Percentiles rank a stretch among this genome's conserved stretches.
Evolutionary conservation across 306 rosid species (phyloP).

Genomic region (Gleditsia sinensis): DNA sequence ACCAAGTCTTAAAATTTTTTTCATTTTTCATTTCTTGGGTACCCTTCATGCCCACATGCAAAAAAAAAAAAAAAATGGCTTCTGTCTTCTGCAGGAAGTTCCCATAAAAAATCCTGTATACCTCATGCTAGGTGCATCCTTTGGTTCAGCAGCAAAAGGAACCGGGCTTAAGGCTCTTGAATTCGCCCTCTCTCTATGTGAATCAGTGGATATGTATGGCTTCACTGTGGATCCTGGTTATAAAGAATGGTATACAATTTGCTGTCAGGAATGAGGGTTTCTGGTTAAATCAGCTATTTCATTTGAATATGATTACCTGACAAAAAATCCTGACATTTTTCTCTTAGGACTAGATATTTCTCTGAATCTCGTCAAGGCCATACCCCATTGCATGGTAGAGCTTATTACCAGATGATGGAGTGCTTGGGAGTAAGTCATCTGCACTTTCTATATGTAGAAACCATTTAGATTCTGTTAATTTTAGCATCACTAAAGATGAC

Average conservation of each 20-base stretch:
- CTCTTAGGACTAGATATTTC: conserved; percentile 92
- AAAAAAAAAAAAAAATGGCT: conserved; percentile 33
- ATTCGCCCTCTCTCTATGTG: conserved; percentile 90
- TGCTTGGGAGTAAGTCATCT: conserved; percentile 88
- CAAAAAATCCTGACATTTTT: conserved; percentile 13
- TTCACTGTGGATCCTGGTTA: conserved; percentile 99
- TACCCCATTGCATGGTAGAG: conserved; percentile 95
- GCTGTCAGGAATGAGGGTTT: conserved; percentile 20
- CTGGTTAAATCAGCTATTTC: conserved; percentile 15
- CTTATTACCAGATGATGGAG: conserved; percentile 98
- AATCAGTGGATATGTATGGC: conserved; percentile 98
- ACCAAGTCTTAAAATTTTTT: not conserved
- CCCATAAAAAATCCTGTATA: conserved; percentile 88
- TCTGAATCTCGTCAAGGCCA: conserved; percentile 98
- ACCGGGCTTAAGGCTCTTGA: conserved; percentile 99
- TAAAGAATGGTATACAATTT: conserved; percentile 80
- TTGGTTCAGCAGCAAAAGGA: conserved; percentile 99
- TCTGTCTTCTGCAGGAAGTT: conserved; percentile 73
- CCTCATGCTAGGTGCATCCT: conserved; percentile 94
- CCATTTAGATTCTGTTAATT: not conserved
- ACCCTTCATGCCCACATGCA: conserved; percentile 10
- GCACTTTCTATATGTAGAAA: conserved; percentile 18
- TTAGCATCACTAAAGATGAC: conserved; percentile 2
- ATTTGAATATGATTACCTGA: conserved; percentile 29
- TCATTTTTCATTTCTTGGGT: not conserved